Conservation (phyloP, 2,329 filamentous ascomycete species). For the Grosmannia penicillata region DNA sequence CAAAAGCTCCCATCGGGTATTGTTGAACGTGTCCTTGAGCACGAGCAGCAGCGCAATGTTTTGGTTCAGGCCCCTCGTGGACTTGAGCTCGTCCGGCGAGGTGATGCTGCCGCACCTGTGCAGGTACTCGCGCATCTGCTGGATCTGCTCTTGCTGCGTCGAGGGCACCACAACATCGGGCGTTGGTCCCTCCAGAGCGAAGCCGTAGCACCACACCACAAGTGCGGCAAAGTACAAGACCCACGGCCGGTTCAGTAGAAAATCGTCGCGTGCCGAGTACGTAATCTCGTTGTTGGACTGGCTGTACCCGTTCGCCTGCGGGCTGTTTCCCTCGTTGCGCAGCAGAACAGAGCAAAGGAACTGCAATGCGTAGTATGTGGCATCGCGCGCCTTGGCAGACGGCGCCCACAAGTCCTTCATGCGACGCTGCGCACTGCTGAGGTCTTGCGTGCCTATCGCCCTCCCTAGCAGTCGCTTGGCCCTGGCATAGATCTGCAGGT, state of each 20-base stretch:
- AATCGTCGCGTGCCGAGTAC: slow-evolving; percentile 79
- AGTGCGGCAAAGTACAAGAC: slow-evolving; percentile 86
- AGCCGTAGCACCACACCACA: slow-evolving; percentile 92
- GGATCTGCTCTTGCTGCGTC: slow-evolving; percentile 50
- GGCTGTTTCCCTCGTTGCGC: slow-evolving; percentile 31
- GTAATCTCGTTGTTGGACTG: slow-evolving; percentile 16
- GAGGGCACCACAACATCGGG: slow-evolving; percentile 33
- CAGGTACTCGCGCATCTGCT: slow-evolving; percentile 70
- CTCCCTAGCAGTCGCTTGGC: slow-evolving; percentile 75
- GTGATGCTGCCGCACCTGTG: slow-evolving; percentile 54
- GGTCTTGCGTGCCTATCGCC: slow-evolving; percentile 69
- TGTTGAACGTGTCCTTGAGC: slow-evolving; percentile 65
- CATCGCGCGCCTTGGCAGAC: slow-evolving; percentile 74
- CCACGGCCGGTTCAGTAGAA: slow-evolving; percentile 84
- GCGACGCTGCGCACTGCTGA: slow-evolving; percentile 61
- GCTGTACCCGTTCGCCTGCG: slow-evolving; percentile 14
- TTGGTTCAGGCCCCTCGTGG: slow-evolving; percentile 61
- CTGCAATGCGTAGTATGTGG: slow-evolving; percentile 80
- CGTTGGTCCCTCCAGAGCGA: slow-evolving; percentile 70
- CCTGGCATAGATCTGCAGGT: slow-evolving; percentile 89
- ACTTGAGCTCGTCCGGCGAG: slow-evolving; percentile 63
- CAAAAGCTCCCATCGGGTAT: slow-evolving; percentile 80
- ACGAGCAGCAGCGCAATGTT: slow-evolving; percentile 72
- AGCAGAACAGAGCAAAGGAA: slow-evolving; percentile 78
- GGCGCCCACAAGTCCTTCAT: slow-evolving; percentile 87